A percentile compares a stretch with the other conserved stretches of the same genome.
Evolutionary conservation across 106 monocot genomes (phyloP).

Genomic region (Allium fistulosum): DNA sequence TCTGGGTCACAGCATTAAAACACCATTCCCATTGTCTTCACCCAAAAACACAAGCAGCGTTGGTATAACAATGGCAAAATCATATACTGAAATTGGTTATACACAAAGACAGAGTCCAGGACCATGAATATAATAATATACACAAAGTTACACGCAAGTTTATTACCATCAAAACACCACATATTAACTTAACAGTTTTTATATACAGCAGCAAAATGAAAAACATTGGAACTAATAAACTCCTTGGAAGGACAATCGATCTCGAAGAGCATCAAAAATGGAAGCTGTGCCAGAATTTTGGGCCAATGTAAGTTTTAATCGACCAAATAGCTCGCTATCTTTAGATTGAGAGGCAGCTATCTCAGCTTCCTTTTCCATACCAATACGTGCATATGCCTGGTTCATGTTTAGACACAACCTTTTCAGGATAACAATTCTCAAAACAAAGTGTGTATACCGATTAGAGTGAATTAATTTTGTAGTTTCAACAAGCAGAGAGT

Average conservation of each 20-base stretch:
- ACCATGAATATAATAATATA: background rate
- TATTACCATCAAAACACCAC: background rate
- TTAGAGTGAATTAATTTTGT: too few relatives aligned
- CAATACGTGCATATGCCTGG: constrained; percentile 84
- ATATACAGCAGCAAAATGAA: background rate
- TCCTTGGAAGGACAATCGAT: constrained; percentile 86
- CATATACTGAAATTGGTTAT: too few relatives aligned
- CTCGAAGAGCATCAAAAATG: constrained; percentile 76
- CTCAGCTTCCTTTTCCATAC: constrained; percentile 91
- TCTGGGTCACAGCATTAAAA: too few relatives aligned
- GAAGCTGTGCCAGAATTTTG: constrained; percentile 68
- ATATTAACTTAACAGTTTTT: background rate
- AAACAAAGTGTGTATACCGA: too few relatives aligned
- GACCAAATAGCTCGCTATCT: constrained; percentile 80
- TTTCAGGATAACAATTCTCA: too few relatives aligned
- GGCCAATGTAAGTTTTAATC: constrained; percentile 58
- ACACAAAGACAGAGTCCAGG: background rate
- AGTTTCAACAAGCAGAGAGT: too few relatives aligned
- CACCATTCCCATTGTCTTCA: too few relatives aligned
- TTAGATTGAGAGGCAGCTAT: constrained; percentile 91
- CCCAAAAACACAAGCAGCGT: too few relatives aligned
- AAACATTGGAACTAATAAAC: constrained; percentile 21
- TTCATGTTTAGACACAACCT: background rate
- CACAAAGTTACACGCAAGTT: background rate
- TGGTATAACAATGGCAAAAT: too few relatives aligned